phyloP scores from a whole-genome alignment of 1,284 basidiomycete species.

The Nidula niveotomentosa region DNA sequence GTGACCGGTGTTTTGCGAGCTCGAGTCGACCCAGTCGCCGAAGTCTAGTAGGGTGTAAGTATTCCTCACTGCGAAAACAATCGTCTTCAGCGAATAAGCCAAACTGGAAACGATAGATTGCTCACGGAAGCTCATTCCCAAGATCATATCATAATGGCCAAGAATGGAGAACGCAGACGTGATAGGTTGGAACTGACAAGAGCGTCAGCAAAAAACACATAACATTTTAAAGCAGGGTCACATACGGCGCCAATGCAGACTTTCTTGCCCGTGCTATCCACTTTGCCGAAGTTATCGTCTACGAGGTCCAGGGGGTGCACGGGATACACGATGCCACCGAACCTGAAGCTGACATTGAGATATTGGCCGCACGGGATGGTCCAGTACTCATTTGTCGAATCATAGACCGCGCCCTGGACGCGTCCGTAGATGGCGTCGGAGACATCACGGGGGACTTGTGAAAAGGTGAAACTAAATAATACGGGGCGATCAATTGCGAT shows the following conservation, averaged over 20 bases:
- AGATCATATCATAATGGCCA: slow-evolving; percentile 77
- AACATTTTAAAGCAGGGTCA: slow-evolving; percentile 10
- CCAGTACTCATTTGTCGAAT: slow-evolving; percentile 59
- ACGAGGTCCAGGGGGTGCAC: slow-evolving; percentile 74
- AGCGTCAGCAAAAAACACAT: slow-evolving; percentile 2
- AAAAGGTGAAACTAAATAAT: slow-evolving; percentile 23
- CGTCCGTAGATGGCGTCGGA: slow-evolving; percentile 81
- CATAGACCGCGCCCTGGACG: slow-evolving; percentile 72
- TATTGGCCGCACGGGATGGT: slow-evolving; percentile 71
- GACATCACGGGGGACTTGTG: slow-evolving; percentile 70
- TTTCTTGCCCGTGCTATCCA: slow-evolving; percentile 53
- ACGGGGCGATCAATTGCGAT: slow-evolving; percentile 8
- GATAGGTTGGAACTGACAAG: slow-evolving; percentile 72
- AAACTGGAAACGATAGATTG: slow-evolving; percentile 4
- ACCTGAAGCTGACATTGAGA: slow-evolving; percentile 68
- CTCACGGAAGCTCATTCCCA: slow-evolving; percentile 80
- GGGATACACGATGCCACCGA: slow-evolving; percentile 67
- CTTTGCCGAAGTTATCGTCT: slow-evolving; percentile 60
- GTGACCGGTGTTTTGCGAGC: slow-evolving; percentile 27
- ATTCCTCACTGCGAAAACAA: slow-evolving; percentile 58
- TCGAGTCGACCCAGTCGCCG: slow-evolving; percentile 50
- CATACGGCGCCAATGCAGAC: slow-evolving; percentile 70
- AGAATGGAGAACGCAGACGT: slow-evolving; percentile 75
- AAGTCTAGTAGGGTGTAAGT: slow-evolving; percentile 59
- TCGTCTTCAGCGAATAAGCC: neutral